A percentile compares a stretch with the other conserved stretches of the same genome.
These are phyloP conservation scores for Stephanodiscus triporus DNA, from an alignment of 108 stramenopile genomes.

Conservation along the genomic window DNA sequence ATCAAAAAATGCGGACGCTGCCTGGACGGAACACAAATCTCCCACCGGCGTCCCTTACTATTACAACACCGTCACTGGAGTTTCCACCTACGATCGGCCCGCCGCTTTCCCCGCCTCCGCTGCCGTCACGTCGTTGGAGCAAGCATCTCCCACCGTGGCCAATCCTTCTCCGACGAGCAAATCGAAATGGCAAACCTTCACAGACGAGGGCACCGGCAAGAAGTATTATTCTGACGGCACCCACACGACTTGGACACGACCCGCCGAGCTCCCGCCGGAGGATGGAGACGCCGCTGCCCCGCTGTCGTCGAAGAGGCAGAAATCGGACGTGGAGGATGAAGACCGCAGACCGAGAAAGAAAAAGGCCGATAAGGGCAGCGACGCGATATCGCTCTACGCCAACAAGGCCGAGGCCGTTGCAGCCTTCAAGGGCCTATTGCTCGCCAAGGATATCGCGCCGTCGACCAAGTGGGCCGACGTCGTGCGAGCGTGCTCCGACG, in stretches of 20 bases:
- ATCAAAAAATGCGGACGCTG: constrained; percentile 19
- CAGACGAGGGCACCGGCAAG: constrained; percentile 66
- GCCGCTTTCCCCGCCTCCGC: constrained; percentile 6
- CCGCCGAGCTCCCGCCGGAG: constrained; percentile 48
- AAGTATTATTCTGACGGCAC: constrained; percentile 85
- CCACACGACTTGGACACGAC: constrained; percentile 80
- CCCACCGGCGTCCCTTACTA: constrained; percentile 67
- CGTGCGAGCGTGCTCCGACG: constrained; percentile 61
- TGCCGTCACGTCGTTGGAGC: neutral
- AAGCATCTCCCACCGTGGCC: neutral
- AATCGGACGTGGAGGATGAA: constrained; percentile 15
- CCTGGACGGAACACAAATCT: constrained; percentile 68
- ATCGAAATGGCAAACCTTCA: constrained; percentile 67
- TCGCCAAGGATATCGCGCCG: constrained; percentile 75
- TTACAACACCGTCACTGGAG: constrained; percentile 60
- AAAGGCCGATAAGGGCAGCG: constrained; percentile 12
- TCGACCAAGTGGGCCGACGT: constrained; percentile 79
- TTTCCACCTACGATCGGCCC: constrained; percentile 71
- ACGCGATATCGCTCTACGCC: constrained; percentile 41
- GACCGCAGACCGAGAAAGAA: constrained; percentile 55
- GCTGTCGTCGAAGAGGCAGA: constrained; percentile 6
- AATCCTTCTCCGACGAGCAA: constrained; percentile 4
- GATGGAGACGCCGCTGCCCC: neutral
- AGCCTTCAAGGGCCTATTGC: constrained; percentile 82
- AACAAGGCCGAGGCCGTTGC: constrained; percentile 78